phyloP scores from a whole-genome alignment of 2,329 filamentous ascomycete species.

The Cyclaneusma minus region DNA sequence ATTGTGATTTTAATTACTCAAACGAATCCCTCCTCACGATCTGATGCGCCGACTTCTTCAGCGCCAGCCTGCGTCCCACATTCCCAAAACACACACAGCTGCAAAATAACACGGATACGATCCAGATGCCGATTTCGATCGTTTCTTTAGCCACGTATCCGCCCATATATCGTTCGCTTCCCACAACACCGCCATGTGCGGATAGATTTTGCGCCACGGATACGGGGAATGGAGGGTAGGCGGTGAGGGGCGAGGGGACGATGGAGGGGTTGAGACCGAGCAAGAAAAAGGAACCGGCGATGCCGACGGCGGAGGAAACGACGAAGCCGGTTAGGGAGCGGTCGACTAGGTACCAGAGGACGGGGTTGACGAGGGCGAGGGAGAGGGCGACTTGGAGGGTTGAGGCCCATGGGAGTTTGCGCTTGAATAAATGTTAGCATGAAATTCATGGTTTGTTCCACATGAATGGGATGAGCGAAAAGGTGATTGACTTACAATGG shows the following conservation, averaged over 20 bases:
- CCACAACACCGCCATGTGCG: slow-evolving; percentile 7
- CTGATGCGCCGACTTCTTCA: too few relatives aligned
- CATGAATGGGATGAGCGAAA: neutral
- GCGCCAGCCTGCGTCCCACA: slow-evolving; percentile 68
- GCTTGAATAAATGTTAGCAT: slow-evolving; percentile 29
- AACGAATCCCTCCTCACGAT: slow-evolving; percentile 25
- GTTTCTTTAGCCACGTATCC: slow-evolving; percentile 45
- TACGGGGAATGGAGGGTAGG: slow-evolving; percentile 5
- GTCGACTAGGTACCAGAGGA: slow-evolving; percentile 93
- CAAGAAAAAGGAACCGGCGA: slow-evolving; percentile 58
- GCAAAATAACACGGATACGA: slow-evolving; percentile 86
- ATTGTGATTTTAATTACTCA: too few relatives aligned
- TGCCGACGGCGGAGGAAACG: slow-evolving; percentile 57
- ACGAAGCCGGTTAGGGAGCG: slow-evolving; percentile 74
- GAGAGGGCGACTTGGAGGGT: slow-evolving; percentile 86
- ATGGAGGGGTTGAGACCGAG: slow-evolving; percentile 65
- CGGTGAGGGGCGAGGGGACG: slow-evolving; percentile 47
- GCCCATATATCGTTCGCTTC: slow-evolving; percentile 25
- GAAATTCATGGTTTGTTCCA: slow-evolving; percentile 1
- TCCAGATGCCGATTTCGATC: slow-evolving; percentile 68
- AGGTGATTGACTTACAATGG: slow-evolving; percentile 52
- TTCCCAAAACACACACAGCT: slow-evolving; percentile 94
- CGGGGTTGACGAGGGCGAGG: slow-evolving; percentile 78
- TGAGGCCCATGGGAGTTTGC: slow-evolving; percentile 83
- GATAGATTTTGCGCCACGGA: slow-evolving; percentile 5